Base-by-base conservation (phyloP, 1,284 basidiomycete genomes). In the Cutaneotrichosporon spelunceum region DNA sequence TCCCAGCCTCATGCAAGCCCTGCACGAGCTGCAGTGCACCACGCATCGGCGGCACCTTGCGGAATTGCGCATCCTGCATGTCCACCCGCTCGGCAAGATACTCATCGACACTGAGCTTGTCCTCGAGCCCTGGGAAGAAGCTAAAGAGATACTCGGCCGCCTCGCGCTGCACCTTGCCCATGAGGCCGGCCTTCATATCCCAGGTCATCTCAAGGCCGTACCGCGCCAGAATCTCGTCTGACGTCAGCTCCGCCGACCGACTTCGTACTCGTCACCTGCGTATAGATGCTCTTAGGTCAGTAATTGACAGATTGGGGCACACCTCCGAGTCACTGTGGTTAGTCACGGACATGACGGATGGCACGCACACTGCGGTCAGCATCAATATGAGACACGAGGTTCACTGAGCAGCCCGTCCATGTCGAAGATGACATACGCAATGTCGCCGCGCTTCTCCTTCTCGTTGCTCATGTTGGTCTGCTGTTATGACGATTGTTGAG, bases 361-460 rank as follows among this genome's bases (percentile, higher is more conserved):
- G 45, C 33, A 34, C 69, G 66, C 59, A 72, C 72, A 74, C 72
- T 73, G 62, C 33, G 27, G 45, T 65, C 44, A 59, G 62, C 39
- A n/a, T 29, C 27, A 7, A 33, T 29, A 27, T 14, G 16, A 4
- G 45, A 57, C 57, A 42, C 14, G 11, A 3, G 56, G 48, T 56
- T 60, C 60, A 75, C 75, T 73, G 11, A 78, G 64, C 27, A 78
- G 68, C 45, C 78, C 76, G 61, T 79, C 79, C 76, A 80, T 78
- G 66, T 80, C 78, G 62, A 80, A 80, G 63, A 80, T 76, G 68
- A 66, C 72, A 73, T 79, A 80, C 50, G 76, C 77, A 33, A 75
- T 72, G 48, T 72, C 63, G 39, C 66, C 68, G 53, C 66, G 64
- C 29, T 47, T 56, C 26, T 44, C 63, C 29, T 47, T 56, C n/a